A percentile compares a stretch with the other conserved stretches of the same genome.
Conservation (phyloP, 345 rosid species). For the Moricandia moricandioides region DNA sequence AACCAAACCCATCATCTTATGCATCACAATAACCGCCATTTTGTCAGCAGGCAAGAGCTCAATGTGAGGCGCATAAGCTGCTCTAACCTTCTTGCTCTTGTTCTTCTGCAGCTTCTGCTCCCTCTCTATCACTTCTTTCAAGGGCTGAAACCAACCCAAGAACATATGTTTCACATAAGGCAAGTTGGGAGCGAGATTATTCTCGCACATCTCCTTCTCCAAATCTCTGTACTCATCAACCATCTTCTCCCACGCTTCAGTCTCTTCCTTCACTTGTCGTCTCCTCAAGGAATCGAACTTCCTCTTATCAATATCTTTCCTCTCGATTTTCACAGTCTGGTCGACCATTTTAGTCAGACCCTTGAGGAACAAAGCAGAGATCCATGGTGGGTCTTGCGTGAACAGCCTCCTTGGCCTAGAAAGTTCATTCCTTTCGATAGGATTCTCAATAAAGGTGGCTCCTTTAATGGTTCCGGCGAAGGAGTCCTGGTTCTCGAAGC, state of each 20-base stretch:
- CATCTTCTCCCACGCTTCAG: conserved; percentile 89
- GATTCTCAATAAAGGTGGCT: conserved; percentile 36
- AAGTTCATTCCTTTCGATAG: conserved; percentile 35
- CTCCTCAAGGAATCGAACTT: conserved; percentile 65
- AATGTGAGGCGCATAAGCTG: conserved; percentile 78
- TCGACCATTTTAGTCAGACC: conserved; percentile 48
- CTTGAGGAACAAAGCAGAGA: conserved; percentile 60
- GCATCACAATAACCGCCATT: conserved; percentile 94
- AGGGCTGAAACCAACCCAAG: conserved; percentile 88
- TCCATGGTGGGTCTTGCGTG: conserved; percentile 81
- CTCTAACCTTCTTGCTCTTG: conserved; percentile 57
- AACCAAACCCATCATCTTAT: conserved; percentile 83
- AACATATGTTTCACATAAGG: conserved; percentile 77
- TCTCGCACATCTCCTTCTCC: conserved; percentile 78
- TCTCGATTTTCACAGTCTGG: conserved; percentile 49
- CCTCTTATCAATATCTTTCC: conserved; percentile 53
- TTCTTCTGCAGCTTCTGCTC: conserved; percentile 70
- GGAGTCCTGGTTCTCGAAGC: conserved; percentile 42
- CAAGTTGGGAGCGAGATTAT: conserved; percentile 75
- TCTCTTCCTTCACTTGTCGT: conserved; percentile 81
- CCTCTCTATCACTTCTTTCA: conserved; percentile 68
- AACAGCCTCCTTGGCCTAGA: conserved; percentile 41
- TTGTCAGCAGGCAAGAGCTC: conserved; percentile 80
- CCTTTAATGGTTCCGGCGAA: conserved; percentile 20
- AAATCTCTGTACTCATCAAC: conserved; percentile 70